These are phyloP conservation scores for Mrakia frigida DNA, from an alignment of 768 basidiomycete species.

Conservation along the genomic window DNA sequence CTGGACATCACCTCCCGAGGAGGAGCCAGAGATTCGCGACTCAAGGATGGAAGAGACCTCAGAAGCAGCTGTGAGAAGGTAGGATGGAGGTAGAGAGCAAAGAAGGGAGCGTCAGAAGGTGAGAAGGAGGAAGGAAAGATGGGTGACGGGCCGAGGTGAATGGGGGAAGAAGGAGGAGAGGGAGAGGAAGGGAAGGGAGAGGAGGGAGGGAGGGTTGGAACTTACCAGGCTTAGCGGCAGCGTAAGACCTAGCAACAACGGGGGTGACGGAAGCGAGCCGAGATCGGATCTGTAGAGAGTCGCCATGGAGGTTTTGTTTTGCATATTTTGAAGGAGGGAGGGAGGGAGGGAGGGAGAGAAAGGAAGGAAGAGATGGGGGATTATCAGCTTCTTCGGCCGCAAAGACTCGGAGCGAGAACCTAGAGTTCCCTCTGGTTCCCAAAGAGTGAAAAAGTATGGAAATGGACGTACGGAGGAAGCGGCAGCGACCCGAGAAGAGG, in stretches of 20 bases:
- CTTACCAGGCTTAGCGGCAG: constrained; percentile 95
- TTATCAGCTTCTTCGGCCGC: constrained; percentile 3
- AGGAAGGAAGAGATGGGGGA: constrained; percentile 11
- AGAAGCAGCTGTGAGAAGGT: constrained; percentile 67
- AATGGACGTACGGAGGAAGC: constrained; percentile 15
- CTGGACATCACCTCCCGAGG: constrained; percentile 88
- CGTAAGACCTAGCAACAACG: constrained; percentile 66
- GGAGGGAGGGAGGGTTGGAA: constrained; percentile 18
- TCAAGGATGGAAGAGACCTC: constrained; percentile 99
- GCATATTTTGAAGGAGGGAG: not conserved
- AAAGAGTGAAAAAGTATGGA: not conserved
- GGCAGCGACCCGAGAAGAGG: constrained; percentile 39
- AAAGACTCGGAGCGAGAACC: too few relatives aligned
- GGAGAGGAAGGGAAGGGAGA: not conserved
- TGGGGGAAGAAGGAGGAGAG: constrained; percentile 22
- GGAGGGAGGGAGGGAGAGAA: not conserved
- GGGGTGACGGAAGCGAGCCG: constrained; percentile 41
- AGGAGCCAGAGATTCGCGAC: constrained; percentile 90
- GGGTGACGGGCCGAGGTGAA: constrained; percentile 3
- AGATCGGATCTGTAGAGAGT: constrained; percentile 40
- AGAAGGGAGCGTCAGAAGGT: constrained; percentile 34
- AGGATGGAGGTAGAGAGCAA: constrained; percentile 42
- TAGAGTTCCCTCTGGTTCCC: not conserved
- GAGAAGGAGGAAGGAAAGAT: constrained; percentile 6
- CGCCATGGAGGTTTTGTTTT: not conserved